phyloP scores from a whole-genome alignment of 1,284 basidiomycete species.

The Flammula alnicola region DNA sequence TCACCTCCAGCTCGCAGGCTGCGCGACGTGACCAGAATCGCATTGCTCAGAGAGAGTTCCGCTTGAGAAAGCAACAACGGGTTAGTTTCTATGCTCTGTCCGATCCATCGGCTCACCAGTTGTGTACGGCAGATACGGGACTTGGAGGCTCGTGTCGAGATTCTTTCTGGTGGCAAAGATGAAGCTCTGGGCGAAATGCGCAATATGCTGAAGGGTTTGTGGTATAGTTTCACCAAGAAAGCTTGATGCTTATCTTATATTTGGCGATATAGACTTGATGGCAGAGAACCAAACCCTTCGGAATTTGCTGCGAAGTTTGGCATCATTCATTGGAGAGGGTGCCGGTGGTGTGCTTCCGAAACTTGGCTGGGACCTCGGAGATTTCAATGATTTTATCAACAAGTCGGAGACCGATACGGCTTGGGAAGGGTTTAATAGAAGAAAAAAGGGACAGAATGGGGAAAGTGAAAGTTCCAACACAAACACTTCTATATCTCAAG shows the following conservation, averaged over 20 bases:
- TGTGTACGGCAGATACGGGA: conserved; percentile 74
- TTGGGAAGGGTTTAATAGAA: conserved; percentile 82
- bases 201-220: conserved; percentile 76
- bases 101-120: conserved; percentile 1
- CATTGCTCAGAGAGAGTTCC: conserved; percentile 91
- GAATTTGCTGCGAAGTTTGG: conserved; percentile 74
- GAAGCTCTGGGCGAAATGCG: conserved; percentile 83
- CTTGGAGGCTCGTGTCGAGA: conserved; percentile 89
- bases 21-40: conserved; percentile 89
- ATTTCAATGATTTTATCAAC: conserved; percentile 82
- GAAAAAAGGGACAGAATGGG: conserved; percentile 49
- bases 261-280: conserved; percentile 68
- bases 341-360: conserved; percentile 76
- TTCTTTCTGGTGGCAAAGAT: conserved; percentile 88
- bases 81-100: conserved; percentile 39
- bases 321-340: conserved; percentile 85
- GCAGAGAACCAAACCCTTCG: conserved; percentile 86
- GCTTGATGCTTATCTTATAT: conserved; percentile 3
- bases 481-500: conserved; percentile 17
- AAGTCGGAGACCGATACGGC: conserved; percentile 90
- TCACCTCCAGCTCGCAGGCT: conserved; percentile 71
- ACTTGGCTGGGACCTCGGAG: conserved; percentile 76
- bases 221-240: conserved; percentile 15
- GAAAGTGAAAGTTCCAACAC: conserved; percentile 28
- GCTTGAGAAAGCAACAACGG: conserved; percentile 86